These are phyloP conservation scores for Sugiyamaella sp. DNA, from an alignment of 1,139 yeast species.

Conservation along the genomic window DNA sequence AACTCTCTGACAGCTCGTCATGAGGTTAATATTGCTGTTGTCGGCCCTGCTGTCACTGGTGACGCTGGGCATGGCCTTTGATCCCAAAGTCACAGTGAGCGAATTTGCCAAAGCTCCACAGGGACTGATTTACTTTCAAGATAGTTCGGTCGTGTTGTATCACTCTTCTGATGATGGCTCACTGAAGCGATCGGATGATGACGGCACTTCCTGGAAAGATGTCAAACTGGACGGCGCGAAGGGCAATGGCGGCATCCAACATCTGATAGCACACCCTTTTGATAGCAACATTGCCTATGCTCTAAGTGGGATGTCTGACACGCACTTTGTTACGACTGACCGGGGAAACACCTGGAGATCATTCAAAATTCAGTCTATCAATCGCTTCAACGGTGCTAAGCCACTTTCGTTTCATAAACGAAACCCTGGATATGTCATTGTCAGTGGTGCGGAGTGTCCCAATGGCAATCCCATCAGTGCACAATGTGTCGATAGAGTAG, in stretches of 20 bases:
- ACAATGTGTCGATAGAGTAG: conserved; percentile 47
- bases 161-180: conserved; percentile 37
- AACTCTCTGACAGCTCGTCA: neutral
- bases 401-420: conserved; percentile 48
- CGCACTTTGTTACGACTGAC: conserved; percentile 58
- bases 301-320: conserved; percentile 34
- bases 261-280: conserved; percentile 51
- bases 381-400: conserved; percentile 25
- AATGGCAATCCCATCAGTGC: conserved; percentile 33
- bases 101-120: conserved; percentile 22
- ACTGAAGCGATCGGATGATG: conserved; percentile 54
- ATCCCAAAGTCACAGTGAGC: conserved; percentile 21
- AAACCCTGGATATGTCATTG: conserved; percentile 47
- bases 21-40: conserved; percentile 9
- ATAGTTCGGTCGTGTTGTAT: conserved; percentile 44
- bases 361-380: conserved; percentile 41
- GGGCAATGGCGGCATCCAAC: conserved; percentile 38
- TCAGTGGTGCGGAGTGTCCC: conserved; percentile 49
- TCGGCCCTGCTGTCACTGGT: neutral
- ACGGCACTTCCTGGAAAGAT: conserved; percentile 58
- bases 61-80: conserved; percentile 20
- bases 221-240: conserved; percentile 35
- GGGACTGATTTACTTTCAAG: conserved; percentile 45
- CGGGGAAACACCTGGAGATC: conserved; percentile 60
- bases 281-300: conserved; percentile 57